Base-by-base conservation (phyloP, 148 eudicot genomes). In the Simmondsia chinensis region DNA sequence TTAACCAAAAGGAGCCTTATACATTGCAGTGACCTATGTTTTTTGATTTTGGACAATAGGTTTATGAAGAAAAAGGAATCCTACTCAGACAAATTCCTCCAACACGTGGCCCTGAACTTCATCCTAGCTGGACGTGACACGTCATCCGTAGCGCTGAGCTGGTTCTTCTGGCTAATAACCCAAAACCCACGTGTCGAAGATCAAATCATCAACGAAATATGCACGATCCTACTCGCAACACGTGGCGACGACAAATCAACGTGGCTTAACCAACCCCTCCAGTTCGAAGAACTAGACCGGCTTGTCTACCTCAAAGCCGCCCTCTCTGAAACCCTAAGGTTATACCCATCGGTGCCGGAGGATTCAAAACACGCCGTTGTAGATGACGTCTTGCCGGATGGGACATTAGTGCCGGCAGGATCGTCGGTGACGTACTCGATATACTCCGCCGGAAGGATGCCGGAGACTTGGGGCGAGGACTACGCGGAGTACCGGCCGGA, bases 61-160 rank as follows among this genome's bases (percentile, higher is more conserved):
- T 87, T 87, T 66, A 83, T 87, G 94, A 87, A 70, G 71, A 87
- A 74, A 31, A 83, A 87, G 46, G 88, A 87, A 52, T 69, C 89
- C 21, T 87, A 83, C 54, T 64, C 96, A 13, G 83, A 87, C 47
- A 72, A 74, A 19, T 83, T 76, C 61, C 51, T 87, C 29, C 85
- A 83, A 59, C 80, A 87, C 39, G 96, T 87, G 68, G 88, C 94
- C 19, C 76, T 87, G 47, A 87, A 75, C 30, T 87, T 87, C 75
- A 87, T 87, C 79, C 74, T 87, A 51, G 96, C 96, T 48, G 96
- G 96, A 45, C 94, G 96, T 0, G 96, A 87, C 72, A 87, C 96
- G 12, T 87, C 96, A 52, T 83, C 96, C 0, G 96, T 72, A 20
- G 96, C 96, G 4, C 48, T 87, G 60, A 76, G 89, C 77, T 88